These are phyloP conservation scores for Penicillium cosmopolitanum DNA, from an alignment of 495 filamentous ascomycete genomes.

Conservation along the genomic window DNA sequence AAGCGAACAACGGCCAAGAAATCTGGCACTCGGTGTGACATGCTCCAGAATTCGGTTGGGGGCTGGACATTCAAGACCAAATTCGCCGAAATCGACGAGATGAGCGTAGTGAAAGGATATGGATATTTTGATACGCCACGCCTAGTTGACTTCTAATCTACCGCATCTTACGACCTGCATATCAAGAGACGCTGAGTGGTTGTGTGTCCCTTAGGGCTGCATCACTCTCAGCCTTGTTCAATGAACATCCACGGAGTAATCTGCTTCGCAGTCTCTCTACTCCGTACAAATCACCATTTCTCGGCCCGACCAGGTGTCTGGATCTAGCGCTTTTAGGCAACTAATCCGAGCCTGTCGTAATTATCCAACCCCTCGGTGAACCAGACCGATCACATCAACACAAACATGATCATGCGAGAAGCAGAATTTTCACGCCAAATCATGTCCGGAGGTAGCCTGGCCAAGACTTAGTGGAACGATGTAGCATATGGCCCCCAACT, in stretches of 20 bases:
- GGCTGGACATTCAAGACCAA: constrained; percentile 87
- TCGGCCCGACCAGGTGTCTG: neutral
- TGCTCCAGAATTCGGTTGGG: constrained; percentile 67
- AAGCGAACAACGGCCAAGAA: constrained; percentile 29
- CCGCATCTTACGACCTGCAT: neutral
- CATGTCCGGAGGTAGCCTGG: neutral
- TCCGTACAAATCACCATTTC: neutral
- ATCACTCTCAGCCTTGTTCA: neutral
- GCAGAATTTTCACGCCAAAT: constrained; percentile 3
- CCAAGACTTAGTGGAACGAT: constrained; percentile 5
- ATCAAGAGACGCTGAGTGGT: too few relatives aligned
- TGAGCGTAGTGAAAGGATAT: constrained; percentile 86
- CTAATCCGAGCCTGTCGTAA: neutral
- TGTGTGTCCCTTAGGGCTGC: neutral
- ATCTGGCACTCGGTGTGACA: constrained; percentile 25
- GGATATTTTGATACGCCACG: constrained; percentile 79
- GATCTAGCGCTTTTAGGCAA: neutral
- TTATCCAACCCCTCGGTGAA: neutral
- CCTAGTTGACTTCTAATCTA: constrained; percentile 48
- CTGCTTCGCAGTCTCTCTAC: neutral
- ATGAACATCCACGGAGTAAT: too few relatives aligned
- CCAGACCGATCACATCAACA: constrained; percentile 2
- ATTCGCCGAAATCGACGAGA: constrained; percentile 76
- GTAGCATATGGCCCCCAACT: neutral
- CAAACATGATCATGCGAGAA: constrained; percentile 1